A percentile compares a stretch with the other conserved stretches of the same genome.
These are phyloP conservation scores for Leavenworthia alabamica DNA, from an alignment of 345 rosid species.

Conservation along the genomic window DNA sequence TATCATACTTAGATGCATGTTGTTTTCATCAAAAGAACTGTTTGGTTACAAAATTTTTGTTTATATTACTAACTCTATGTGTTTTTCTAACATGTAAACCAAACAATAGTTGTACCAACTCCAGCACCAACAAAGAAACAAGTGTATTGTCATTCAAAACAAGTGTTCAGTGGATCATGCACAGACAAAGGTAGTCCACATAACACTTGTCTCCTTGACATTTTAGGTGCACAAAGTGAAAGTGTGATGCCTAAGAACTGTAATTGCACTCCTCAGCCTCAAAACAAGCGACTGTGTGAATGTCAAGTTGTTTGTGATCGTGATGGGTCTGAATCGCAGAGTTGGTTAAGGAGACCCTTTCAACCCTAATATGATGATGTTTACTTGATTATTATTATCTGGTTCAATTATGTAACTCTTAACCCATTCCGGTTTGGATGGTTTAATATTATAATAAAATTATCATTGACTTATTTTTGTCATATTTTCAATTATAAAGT, in stretches of 20 bases:
- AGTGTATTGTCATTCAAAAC: background rate
- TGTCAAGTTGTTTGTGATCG: conserved; percentile 2
- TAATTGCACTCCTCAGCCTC: conserved; percentile 12
- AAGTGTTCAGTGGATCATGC: conserved; percentile 22
- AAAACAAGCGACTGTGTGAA: conserved; percentile 11
- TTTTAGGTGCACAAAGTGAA: conserved; percentile 3
- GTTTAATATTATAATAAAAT: no score
- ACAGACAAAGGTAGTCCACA: conserved; percentile 17
- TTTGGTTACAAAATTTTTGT: background rate
- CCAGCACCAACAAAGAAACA: background rate
- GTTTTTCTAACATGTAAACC: background rate
- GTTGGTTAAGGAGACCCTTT: no score
- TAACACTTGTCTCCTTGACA: conserved; percentile 5
- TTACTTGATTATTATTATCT: no score
- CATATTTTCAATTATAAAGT: no score
- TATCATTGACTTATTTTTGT: no score
- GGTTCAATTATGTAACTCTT: no score
- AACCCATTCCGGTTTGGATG: no score
- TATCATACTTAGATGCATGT: background rate
- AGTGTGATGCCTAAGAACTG: conserved; percentile 19
- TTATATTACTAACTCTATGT: background rate
- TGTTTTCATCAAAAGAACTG: background rate
- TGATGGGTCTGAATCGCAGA: no score
- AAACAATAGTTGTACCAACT: background rate
- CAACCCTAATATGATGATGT: no score